A percentile compares a stretch with the other conserved stretches of the same genome.
These are phyloP conservation scores for Trichophyton mentagrophytes DNA, from an alignment of 2,329 filamentous ascomycete species.

Conservation along the genomic window DNA sequence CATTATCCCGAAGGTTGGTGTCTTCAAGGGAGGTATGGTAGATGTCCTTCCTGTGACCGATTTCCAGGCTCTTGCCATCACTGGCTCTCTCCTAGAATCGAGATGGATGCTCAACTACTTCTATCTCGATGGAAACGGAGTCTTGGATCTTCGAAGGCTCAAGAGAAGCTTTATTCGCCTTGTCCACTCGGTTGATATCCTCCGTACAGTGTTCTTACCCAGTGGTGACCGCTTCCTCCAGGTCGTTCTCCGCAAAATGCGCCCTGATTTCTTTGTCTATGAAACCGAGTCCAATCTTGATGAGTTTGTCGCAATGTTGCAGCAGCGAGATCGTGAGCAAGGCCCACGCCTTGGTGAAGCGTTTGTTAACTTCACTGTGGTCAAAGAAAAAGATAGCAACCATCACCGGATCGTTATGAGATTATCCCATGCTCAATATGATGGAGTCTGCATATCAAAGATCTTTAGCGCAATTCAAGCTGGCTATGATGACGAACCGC, in stretches of 20 bases:
- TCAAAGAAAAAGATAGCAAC: slow-evolving; percentile 25
- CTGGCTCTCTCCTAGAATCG: slow-evolving; percentile 43
- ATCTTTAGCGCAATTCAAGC: slow-evolving; percentile 49
- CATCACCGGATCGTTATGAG: slow-evolving; percentile 36
- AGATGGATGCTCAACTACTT: slow-evolving; percentile 52
- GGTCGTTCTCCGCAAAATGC: slow-evolving; percentile 46
- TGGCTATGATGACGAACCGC: slow-evolving; percentile 34
- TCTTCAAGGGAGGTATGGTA: slow-evolving; percentile 35
- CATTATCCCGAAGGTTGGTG: slow-evolving; percentile 36
- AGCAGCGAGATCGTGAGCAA: slow-evolving; percentile 43
- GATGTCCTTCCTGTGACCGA: slow-evolving; percentile 44
- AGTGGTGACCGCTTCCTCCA: slow-evolving; percentile 40
- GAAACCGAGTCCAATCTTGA: slow-evolving; percentile 41
- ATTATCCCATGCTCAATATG: slow-evolving; percentile 57
- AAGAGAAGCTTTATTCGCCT: slow-evolving; percentile 36
- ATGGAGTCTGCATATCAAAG: slow-evolving; percentile 53
- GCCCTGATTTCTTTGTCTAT: slow-evolving; percentile 38
- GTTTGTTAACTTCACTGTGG: slow-evolving; percentile 48
- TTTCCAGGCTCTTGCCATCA: slow-evolving; percentile 46
- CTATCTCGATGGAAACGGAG: slow-evolving; percentile 42
- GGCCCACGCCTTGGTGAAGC: slow-evolving; percentile 46
- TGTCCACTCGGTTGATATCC: slow-evolving; percentile 49
- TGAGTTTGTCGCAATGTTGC: slow-evolving; percentile 42
- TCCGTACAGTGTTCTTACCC: slow-evolving; percentile 53
- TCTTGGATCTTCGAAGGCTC: slow-evolving; percentile 38